Conservation (phyloP, 2,329 filamentous ascomycete genomes). For the Aspergillus novofumigatus region DNA sequence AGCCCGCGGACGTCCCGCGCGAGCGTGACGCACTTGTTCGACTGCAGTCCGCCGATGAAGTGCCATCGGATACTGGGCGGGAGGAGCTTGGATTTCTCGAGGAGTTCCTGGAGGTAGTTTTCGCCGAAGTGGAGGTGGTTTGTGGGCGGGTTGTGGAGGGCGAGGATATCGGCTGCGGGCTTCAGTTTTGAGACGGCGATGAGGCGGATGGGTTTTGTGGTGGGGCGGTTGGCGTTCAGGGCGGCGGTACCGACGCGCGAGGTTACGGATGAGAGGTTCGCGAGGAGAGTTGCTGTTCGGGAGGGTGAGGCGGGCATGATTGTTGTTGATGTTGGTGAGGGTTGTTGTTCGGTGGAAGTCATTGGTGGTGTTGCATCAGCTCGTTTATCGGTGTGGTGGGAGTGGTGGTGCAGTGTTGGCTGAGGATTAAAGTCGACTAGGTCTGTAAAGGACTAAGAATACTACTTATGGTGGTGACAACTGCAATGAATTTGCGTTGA, state of each 20-base stretch:
- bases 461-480: not conserved
- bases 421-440: not conserved
- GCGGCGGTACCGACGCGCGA: constrained; percentile 54
- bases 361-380: not conserved
- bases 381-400: not conserved
- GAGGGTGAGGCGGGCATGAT: constrained; percentile 55
- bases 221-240: constrained; percentile 15
- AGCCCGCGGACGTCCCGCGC: constrained; percentile 80
- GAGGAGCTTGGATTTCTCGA: constrained; percentile 76
- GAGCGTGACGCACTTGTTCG: constrained; percentile 85
- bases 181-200: constrained; percentile 97
- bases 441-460: not conserved
- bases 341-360: constrained; percentile 11
- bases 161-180: constrained; percentile 83
- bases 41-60: constrained; percentile 92
- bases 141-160: constrained; percentile 63
- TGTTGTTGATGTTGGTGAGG: constrained; percentile 15
- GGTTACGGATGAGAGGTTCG: constrained; percentile 59
- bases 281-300: constrained; percentile 59
- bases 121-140: constrained; percentile 82
- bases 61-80: constrained; percentile 79
- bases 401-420: not conserved
- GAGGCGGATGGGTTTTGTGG: constrained; percentile 52
- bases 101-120: constrained; percentile 90
- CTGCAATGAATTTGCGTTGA: not conserved